Evolutionary conservation across 148 eudicot species (phyloP).

Genomic region (Tetragonia tetragonoides): DNA sequence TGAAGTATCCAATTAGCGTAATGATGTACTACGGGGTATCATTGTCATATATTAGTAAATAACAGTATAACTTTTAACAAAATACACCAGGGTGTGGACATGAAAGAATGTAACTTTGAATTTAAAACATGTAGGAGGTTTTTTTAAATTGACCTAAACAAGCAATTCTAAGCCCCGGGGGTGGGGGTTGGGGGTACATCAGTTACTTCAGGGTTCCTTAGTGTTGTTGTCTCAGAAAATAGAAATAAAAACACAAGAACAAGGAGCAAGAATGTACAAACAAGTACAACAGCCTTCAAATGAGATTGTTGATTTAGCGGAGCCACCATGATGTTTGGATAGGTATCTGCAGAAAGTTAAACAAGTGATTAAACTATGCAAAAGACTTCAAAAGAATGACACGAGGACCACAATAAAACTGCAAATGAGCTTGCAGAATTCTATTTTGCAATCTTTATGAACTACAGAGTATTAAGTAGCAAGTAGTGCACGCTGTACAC

Average conservation of each 20-base stretch:
- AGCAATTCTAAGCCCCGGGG: too few relatives aligned
- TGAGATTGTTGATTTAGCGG: constrained; percentile 37
- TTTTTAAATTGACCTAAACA: too few relatives aligned
- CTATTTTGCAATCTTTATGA: background rate
- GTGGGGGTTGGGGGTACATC: too few relatives aligned
- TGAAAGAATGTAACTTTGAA: too few relatives aligned
- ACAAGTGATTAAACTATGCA: background rate
- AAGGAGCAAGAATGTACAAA: constrained; percentile 73
- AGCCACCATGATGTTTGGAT: constrained; percentile 42
- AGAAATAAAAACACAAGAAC: constrained; percentile 12
- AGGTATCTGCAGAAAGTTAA: constrained; percentile 33
- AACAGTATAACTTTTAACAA: too few relatives aligned
- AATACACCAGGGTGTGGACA: too few relatives aligned
- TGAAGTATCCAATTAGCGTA: too few relatives aligned
- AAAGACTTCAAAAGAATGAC: background rate
- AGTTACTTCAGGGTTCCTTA: background rate
- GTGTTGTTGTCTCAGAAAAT: background rate
- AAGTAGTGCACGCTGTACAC: too few relatives aligned
- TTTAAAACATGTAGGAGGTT: too few relatives aligned
- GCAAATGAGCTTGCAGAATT: background rate
- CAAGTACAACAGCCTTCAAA: constrained; percentile 84
- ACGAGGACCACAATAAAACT: background rate
- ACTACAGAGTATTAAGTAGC: too few relatives aligned
- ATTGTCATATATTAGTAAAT: too few relatives aligned
- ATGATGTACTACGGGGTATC: too few relatives aligned